Percentiles rank a stretch among this genome's conserved stretches.
Conservation (phyloP, 208 protist genomes). For the Endotrypanum monterogeii region DNA sequence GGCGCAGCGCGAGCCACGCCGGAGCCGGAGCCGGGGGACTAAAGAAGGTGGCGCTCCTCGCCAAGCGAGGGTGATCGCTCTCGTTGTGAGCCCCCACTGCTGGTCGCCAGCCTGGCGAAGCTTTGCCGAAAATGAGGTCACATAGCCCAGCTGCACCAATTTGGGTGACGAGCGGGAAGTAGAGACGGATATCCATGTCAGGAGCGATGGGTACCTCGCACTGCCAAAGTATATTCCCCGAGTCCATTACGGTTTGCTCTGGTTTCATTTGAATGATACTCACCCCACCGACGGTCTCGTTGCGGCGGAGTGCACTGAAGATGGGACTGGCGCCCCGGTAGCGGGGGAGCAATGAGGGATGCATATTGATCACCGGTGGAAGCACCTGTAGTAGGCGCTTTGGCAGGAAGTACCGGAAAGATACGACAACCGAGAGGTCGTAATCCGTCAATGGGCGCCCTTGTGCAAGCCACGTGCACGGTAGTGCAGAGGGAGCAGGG, state of each 20-base stretch:
- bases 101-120: constrained; percentile 4
- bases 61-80: neutral
- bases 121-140: constrained; percentile 73
- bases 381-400: constrained; percentile 55
- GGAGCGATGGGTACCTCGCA: constrained; percentile 59
- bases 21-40: constrained; percentile 12
- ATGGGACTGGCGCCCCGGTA: constrained; percentile 91
- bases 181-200: constrained; percentile 77
- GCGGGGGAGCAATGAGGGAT: constrained; percentile 85
- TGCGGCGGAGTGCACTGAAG: constrained; percentile 76
- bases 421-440: constrained; percentile 84
- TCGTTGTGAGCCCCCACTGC: neutral
- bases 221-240: constrained; percentile 81
- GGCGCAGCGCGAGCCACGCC: constrained; percentile 17
- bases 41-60: neutral
- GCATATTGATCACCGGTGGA: constrained; percentile 85
- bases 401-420: constrained; percentile 89
- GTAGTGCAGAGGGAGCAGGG: neutral
- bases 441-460: constrained; percentile 52
- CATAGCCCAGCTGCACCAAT: constrained; percentile 71
- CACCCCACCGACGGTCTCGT: constrained; percentile 69
- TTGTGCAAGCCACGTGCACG: constrained; percentile 30
- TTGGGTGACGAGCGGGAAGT: constrained; percentile 80
- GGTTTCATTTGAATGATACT: constrained; percentile 74
- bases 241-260: constrained; percentile 70